Percentiles rank a stretch among this genome's conserved stretches.
These are phyloP conservation scores for Rhododendron vialii DNA, from an alignment of 148 eudicot species.

Conservation along the genomic window DNA sequence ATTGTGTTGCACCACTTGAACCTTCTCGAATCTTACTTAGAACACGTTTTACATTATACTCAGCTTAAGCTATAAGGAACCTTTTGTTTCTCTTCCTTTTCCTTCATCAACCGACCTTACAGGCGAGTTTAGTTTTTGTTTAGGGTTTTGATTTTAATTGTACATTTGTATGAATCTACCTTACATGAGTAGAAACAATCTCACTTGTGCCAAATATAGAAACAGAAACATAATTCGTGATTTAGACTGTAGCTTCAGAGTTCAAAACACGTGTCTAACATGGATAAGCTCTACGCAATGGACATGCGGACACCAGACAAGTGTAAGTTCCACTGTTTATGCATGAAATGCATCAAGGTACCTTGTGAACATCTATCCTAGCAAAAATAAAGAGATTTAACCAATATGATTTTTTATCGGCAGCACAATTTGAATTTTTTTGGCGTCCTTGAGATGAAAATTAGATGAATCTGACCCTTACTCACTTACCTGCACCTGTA, in stretches of 20 bases:
- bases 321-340: neutral
- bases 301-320: neutral
- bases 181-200: neutral
- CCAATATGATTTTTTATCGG: neutral
- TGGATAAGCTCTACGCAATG: neutral
- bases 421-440: neutral
- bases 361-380: neutral
- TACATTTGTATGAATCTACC: neutral
- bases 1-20: neutral
- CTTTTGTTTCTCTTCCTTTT: neutral
- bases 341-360: neutral
- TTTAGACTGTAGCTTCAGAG: neutral
- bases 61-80: neutral
- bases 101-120: neutral
- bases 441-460: neutral
- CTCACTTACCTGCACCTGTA: neutral
- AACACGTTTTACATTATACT: neutral
- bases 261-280: neutral
- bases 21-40: neutral
- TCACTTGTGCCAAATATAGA: neutral
- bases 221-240: neutral
- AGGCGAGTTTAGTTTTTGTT: neutral
- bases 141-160: neutral
- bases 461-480: neutral
- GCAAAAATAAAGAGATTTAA: neutral